A percentile compares a stretch with the other conserved stretches of the same genome.
phyloP scores from a whole-genome alignment of 345 rosid genomes.

The Zanthoxylum bungeanum region DNA sequence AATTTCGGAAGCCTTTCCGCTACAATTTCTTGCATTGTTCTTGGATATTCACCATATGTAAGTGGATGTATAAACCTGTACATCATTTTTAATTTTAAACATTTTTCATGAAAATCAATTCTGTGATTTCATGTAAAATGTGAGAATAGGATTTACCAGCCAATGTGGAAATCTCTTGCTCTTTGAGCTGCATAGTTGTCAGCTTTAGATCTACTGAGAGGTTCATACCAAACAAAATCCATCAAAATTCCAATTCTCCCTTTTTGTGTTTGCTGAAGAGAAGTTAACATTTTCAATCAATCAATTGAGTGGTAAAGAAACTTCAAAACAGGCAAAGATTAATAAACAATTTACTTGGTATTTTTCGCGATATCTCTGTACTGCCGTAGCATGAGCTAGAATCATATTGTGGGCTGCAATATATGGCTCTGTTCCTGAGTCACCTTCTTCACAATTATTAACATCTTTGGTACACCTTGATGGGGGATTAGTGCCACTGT shows the following conservation, averaged over 20 bases:
- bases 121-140: not conserved
- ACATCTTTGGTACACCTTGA: constrained; percentile 50
- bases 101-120: not conserved
- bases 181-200: constrained; percentile 65
- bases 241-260: constrained; percentile 64
- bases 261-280: constrained; percentile 40
- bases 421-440: constrained; percentile 63
- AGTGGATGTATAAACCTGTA: constrained; percentile 63
- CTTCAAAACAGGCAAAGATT: not conserved
- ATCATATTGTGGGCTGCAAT: constrained; percentile 54
- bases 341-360: constrained; percentile 36
- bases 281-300: not conserved
- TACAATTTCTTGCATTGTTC: constrained; percentile 48
- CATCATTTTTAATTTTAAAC: not conserved
- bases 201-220: constrained; percentile 46
- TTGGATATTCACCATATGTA: constrained; percentile 67
- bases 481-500: constrained; percentile 51
- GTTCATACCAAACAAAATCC: constrained; percentile 69
- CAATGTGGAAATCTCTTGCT: constrained; percentile 70
- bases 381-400: constrained; percentile 59
- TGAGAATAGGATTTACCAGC: constrained; percentile 40
- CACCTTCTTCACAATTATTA: constrained; percentile 53
- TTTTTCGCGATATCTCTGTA: constrained; percentile 46
- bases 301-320: not conserved
- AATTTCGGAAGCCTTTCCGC: constrained; percentile 55